Base-by-base conservation (phyloP, 139 green algal genomes). In the Eudorina sp. region DNA sequence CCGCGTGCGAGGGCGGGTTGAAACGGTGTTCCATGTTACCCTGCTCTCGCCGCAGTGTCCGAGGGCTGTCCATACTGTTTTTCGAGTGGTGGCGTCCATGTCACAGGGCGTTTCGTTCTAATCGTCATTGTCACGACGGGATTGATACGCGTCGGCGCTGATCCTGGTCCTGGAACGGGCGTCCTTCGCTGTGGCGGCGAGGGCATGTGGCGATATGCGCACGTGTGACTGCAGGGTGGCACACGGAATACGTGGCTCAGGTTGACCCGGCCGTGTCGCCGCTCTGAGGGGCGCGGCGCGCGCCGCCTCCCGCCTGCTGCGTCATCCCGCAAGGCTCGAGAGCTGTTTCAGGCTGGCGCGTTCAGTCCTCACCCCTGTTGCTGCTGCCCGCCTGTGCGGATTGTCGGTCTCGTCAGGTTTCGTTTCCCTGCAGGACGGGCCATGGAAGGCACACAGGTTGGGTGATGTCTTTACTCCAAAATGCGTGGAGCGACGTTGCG, bases 381-480 rank as follows among this genome's bases (percentile, higher is more conserved):
- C 55, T 66, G 29, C 23, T 11, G 27, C 55, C 55, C 55, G 27
- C 29, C 55, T 25, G 55, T 25, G 23, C 55, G 16, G 55, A 34
- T 25, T 66, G 5, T 31, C 46, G 66, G 36, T 75, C 66, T 75
- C 38, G 66, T 75, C 66, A 75, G 66, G 66, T 75, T 75, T 75
- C 23, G 34, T 34, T 34, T 6, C 38, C 38, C 23, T 46, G 66
- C 31, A 48, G 31, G 3, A 34, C 70, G 70, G 38, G 41, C 70
- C 19, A 53, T 53, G 70, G 21, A 79, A 53, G 40, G 41, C 36
- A 34, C 70, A 79, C 14, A 36, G 41, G 40, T 41, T 29, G 18
- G n/a, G 9, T 58, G 70, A 79, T 53, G 70, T 79, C 19, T 79
- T 55, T 79, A 29, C n/a, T n/a, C n/a, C n/a, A n/a, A n/a, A n/a